These are phyloP conservation scores for Leishmania major DNA, from an alignment of 208 protist species.

Conservation along the genomic window DNA sequence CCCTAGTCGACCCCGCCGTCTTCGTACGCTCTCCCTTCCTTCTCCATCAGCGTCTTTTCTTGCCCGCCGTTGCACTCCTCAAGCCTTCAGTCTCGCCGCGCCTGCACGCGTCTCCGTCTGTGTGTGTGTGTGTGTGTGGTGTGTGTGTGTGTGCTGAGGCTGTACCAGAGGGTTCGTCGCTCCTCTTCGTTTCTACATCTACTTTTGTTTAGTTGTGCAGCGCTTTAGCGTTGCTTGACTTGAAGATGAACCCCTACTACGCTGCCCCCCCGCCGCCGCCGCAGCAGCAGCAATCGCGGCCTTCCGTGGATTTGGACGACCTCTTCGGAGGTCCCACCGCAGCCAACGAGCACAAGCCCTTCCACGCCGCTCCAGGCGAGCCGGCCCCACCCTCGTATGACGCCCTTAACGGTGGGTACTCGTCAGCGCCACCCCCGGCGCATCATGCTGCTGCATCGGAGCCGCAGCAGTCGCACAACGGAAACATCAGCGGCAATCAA, in stretches of 20 bases:
- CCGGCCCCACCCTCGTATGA: conserved; percentile 31
- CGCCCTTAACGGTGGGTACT: conserved; percentile 19
- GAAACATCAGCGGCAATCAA: background rate
- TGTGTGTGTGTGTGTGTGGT: conserved; percentile 8
- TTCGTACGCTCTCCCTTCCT: background rate
- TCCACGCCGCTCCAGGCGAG: background rate
- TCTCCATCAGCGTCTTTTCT: conserved; percentile 6
- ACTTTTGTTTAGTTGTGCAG: background rate
- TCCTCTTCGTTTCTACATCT: conserved; percentile 1
- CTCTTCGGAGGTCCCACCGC: conserved; percentile 60
- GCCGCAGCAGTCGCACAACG: conserved; percentile 8
- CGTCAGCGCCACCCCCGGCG: conserved; percentile 8
- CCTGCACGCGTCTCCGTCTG: conserved; percentile 34
- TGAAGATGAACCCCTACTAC: conserved; percentile 36
- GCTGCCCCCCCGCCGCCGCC: conserved; percentile 7
- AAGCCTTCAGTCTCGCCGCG: conserved; percentile 8
- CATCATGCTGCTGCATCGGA: background rate
- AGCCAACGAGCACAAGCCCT: conserved; percentile 7
- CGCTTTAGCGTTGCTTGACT: conserved; percentile 1
- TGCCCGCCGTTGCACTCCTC: background rate
- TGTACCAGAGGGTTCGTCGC: background rate
- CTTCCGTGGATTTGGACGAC: conserved; percentile 61
- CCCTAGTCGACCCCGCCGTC: background rate
- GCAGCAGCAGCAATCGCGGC: conserved; percentile 11
- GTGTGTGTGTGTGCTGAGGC: conserved; percentile 6